Conservation (phyloP, 2,329 filamentous ascomycete species). For the Botryotinia convoluta region DNA sequence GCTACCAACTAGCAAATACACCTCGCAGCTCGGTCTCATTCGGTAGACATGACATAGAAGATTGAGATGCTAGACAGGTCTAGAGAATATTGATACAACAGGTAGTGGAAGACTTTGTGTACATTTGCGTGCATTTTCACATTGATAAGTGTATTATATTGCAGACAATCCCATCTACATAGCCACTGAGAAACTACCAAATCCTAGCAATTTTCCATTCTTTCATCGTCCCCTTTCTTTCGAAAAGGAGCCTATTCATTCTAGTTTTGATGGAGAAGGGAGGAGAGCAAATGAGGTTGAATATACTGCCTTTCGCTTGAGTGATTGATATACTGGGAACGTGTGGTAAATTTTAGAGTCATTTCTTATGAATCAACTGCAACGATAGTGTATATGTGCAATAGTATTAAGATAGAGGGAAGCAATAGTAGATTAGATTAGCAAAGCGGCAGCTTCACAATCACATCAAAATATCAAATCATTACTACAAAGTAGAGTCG, state of each 20-base stretch:
- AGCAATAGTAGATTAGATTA: background rate
- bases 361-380: background rate
- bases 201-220: accelerated
- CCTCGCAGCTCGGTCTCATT: background rate
- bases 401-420: background rate
- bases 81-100: background rate
- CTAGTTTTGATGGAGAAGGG: no score
- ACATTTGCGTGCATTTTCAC: background rate
- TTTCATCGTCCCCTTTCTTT: background rate
- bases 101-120: background rate
- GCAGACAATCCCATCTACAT: background rate
- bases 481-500: background rate
- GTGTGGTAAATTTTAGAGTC: background rate
- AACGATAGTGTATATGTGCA: background rate
- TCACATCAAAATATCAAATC: background rate
- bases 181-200: background rate
- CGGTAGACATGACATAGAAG: background rate
- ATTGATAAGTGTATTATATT: background rate
- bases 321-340: background rate
- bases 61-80: background rate
- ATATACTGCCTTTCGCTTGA: background rate
- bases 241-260: background rate
- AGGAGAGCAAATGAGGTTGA: background rate
- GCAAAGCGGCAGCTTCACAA: background rate
- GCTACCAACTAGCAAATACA: background rate